phyloP scores from a whole-genome alignment of 495 filamentous ascomycete genomes.

The Lasiosphaeriaceae sp. region DNA sequence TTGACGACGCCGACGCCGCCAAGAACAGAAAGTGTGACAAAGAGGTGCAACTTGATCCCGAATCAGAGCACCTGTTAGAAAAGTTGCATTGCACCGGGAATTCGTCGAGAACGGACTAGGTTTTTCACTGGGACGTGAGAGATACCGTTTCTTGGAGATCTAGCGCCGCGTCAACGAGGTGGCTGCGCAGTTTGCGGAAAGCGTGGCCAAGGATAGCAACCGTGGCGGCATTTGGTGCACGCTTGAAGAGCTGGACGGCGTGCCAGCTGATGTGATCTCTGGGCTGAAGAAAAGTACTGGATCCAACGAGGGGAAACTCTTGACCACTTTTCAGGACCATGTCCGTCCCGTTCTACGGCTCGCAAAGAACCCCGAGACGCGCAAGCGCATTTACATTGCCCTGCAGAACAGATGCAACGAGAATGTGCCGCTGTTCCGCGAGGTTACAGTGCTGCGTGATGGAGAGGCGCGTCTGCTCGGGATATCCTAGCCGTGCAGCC shows the following conservation, averaged over 20 bases:
- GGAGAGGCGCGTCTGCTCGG: conserved; percentile 73
- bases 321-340: not conserved
- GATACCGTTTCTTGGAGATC: too few relatives aligned
- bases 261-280: not conserved
- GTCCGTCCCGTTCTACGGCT: not conserved
- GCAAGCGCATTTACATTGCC: conserved; percentile 53
- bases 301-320: too few relatives aligned
- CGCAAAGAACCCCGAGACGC: conserved; percentile 50
- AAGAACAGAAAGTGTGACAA: too few relatives aligned
- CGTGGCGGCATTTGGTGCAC: not conserved
- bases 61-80: too few relatives aligned
- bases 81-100: too few relatives aligned
- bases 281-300: conserved; percentile 36
- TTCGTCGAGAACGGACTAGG: too few relatives aligned
- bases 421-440: conserved; percentile 66
- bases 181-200: too few relatives aligned
- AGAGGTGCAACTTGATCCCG: too few relatives aligned
- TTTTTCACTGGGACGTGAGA: too few relatives aligned
- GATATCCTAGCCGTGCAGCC: conserved; percentile 14
- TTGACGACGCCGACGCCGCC: too few relatives aligned
- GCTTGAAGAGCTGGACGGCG: not conserved
- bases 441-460: conserved; percentile 67
- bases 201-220: too few relatives aligned
- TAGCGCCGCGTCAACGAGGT: too few relatives aligned
- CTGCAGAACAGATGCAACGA: conserved; percentile 76